Percentiles rank a stretch among this genome's conserved stretches.
Evolutionary conservation across 176 grass and related monocot genomes (phyloP).

Genomic region (Alopecurus myosuroides): DNA sequence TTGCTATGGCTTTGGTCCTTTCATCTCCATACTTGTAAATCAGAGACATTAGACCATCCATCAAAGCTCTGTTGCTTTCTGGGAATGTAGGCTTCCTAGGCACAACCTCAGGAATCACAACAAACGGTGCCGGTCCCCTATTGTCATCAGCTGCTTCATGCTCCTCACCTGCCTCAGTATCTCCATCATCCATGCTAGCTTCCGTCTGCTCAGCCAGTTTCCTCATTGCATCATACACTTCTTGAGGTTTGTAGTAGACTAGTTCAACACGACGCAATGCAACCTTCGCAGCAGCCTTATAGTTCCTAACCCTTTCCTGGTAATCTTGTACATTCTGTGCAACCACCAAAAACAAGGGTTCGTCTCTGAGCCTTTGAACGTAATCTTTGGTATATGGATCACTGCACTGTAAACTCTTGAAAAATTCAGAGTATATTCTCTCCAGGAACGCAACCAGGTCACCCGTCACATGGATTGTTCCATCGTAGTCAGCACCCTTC

Average conservation of each 20-base stretch:
- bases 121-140: constrained; percentile 50
- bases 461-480: constrained; percentile 63
- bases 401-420: constrained; percentile 76
- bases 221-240: constrained; percentile 92
- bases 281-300: constrained; percentile 79
- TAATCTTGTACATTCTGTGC: constrained; percentile 95
- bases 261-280: constrained; percentile 73
- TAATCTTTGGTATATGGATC: constrained; percentile 94
- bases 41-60: constrained; percentile 79
- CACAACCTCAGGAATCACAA: constrained; percentile 74
- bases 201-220: constrained; percentile 62
- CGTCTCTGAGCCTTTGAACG: constrained; percentile 87
- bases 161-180: constrained; percentile 51
- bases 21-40: constrained; percentile 92
- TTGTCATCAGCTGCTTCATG: constrained; percentile 34
- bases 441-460: constrained; percentile 87
- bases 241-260: constrained; percentile 95
- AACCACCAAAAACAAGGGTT: constrained; percentile 83
- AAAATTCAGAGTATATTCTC: constrained; percentile 85
- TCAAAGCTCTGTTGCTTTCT: constrained; percentile 65
- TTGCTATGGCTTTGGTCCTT: constrained; percentile 87
- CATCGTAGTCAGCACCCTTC: constrained; percentile 66
- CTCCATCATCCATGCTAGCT: constrained; percentile 39
- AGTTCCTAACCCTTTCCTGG: constrained; percentile 56
- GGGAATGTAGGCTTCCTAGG: constrained; percentile 83